Evolutionary conservation across 805 yeast genomes (phyloP), one percentile per base, ranked within the genome.

Genomic region (Jamesozyma spencerorum): DNA sequence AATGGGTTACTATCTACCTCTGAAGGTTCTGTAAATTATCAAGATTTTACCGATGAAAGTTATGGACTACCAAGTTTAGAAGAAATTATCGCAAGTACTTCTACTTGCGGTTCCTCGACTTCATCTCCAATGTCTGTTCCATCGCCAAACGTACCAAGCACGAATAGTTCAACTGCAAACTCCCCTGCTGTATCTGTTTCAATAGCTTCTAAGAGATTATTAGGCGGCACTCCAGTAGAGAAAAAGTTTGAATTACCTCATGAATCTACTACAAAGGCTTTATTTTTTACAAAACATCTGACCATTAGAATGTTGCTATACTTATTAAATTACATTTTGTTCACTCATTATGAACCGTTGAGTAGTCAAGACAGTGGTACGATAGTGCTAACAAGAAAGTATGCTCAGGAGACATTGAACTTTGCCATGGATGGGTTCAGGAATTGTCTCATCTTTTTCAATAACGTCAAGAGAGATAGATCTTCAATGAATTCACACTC

Each of bases 271-370:
- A 59, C 69, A 0, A 58, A 65, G 42, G 71, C 69, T 2, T 43
- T 66, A 22, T 62, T 67, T 33, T 65, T 68, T 44, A 54, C 60
- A 5, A 54, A 63, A 27, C 70, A 66, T 49, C 53, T 66, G 15
- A 52, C 62, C 10, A 56, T 72, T 24, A 68, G 76, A 47, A 70
- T 74, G 63, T 53, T 75, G 52, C 56, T 72, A 15, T 75, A 72
- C 46, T 54, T 73, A 5, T 53, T 75, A 45, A 75, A 74, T 47
- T 75, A 75, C 50, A 66, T 75, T 29, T 46, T 68, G 17, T 68
- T 65, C 46, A 68, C 70, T 11, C 68, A 65, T 44, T 68, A 66
- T 48, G 71, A 68, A 45, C 70, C 71, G 4, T 55, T 57, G 50
- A 68, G 65, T 14, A 47, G 56, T n/a, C 57, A 54, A 37, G 66